Base-by-base conservation (phyloP, 768 basidiomycete genomes). In the Pulveroboletus sp. region DNA sequence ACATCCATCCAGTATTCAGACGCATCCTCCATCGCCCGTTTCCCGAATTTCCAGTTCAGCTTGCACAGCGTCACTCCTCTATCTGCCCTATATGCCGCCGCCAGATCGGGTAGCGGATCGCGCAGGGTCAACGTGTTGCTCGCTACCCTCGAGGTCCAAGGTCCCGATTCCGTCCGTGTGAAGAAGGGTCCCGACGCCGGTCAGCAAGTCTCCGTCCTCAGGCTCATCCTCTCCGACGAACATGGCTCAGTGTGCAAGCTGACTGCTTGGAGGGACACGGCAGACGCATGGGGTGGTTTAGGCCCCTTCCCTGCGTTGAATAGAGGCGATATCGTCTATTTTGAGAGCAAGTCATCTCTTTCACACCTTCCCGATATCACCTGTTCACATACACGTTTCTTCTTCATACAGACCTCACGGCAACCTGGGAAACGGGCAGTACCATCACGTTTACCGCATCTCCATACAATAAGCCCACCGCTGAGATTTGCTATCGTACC, bases 401-500 rank as follows among this genome's bases (percentile, higher is more conserved):
- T 43, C 54, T 42, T 50, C 30, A 24, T 48, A 26, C 12, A 86
- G 85, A 83, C 62, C 75, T 87, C 12, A 71, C 70, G 37, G 76
- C 76, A 2, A 63, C 70, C 9, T 77, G 71, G 60, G 76, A 80
- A 52, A 60, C 72, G 2, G 58, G 64, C 10, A 64, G 73, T 1
- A 72, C 80, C 1, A 66, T 79, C 41, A 71, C 73, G 3, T 68
- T 90, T 23, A 80, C 82, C 0, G 89, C 87, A 0, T 90, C 89
- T 1, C 81, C 84, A 12, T 76, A 80, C 56, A 75, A 82, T 22
- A 79, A 76, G 40, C 84, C 87, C 1, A 69, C 63, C 43, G 62
- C 81, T 40, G 75, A 82, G 54, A 82, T 91, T 14, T 92, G 89
- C 62, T 92, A 85, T 67, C 81, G 89, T 17, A 84, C 86, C 7